Percentiles rank a stretch among this genome's conserved stretches.
Evolutionary conservation across 371 early-diverging fungal species (phyloP).

Genomic region (Lichtheimia ornata): DNA sequence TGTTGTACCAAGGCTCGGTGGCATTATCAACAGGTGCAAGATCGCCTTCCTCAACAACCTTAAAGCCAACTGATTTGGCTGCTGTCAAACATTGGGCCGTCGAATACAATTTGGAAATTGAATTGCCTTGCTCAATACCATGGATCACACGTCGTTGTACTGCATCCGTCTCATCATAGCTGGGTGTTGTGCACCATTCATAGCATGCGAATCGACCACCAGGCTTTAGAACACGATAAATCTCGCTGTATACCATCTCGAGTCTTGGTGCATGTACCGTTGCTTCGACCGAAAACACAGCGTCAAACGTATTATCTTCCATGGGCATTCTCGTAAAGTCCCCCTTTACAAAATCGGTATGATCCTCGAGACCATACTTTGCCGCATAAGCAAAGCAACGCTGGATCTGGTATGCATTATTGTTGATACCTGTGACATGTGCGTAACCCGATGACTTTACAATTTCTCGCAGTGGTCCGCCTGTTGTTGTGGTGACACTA

Average conservation of each 20-base stretch:
- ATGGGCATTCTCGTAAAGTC: constrained; percentile 81
- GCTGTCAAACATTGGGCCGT: constrained; percentile 61
- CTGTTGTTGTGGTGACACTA: constrained; percentile 14
- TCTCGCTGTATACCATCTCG: constrained; percentile 70
- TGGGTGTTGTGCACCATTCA: constrained; percentile 77
- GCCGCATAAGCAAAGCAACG: constrained; percentile 66
- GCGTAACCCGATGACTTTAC: constrained; percentile 69
- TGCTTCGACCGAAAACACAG: constrained; percentile 79
- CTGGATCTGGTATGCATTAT: constrained; percentile 83
- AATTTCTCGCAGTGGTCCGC: constrained; percentile 78
- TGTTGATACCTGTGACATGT: constrained; percentile 79
- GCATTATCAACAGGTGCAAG: constrained; percentile 56
- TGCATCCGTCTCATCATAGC: constrained; percentile 66
- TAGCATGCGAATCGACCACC: constrained; percentile 73
- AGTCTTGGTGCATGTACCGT: constrained; percentile 70
- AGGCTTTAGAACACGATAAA: constrained; percentile 78
- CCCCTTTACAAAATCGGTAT: constrained; percentile 62
- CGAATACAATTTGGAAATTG: constrained; percentile 73
- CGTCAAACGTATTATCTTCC: constrained; percentile 62
- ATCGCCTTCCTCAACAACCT: constrained; percentile 64
- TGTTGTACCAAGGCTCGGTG: constrained; percentile 68
- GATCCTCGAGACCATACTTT: constrained; percentile 53
- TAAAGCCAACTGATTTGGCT: constrained; percentile 70
- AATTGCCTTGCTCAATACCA: constrained; percentile 77
- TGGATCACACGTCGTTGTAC: constrained; percentile 63